phyloP scores from a whole-genome alignment of 352 stramenopile genomes.

The Thraustotheca clavata region DNA sequence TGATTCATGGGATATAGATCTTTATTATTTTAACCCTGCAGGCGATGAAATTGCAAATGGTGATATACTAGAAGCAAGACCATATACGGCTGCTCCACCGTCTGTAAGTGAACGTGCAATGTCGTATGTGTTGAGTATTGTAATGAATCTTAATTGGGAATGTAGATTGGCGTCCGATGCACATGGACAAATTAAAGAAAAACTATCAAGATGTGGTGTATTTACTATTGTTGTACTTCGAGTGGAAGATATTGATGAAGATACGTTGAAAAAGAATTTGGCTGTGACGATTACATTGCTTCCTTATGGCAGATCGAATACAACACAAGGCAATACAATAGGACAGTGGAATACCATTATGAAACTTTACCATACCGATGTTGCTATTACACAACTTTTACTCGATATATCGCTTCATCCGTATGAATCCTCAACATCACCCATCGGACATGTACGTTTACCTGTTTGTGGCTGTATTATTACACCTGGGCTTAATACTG shows the following conservation, averaged over 20 bases:
- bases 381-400: not conserved
- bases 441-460: not conserved
- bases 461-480: slow-evolving; percentile 16
- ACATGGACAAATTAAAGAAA: slow-evolving; percentile 7
- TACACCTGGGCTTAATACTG: slow-evolving; percentile 8
- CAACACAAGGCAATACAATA: not conserved
- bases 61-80: slow-evolving; percentile 24
- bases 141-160: not conserved
- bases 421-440: not conserved
- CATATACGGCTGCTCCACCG: slow-evolving; percentile 20
- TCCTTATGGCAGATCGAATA: slow-evolving; percentile 8
- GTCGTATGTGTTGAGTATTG: slow-evolving; percentile 2
- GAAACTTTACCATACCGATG: slow-evolving; percentile 23
- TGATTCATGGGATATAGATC: slow-evolving; percentile 18
- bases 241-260: slow-evolving; percentile 4
- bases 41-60: slow-evolving; percentile 20
- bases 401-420: slow-evolving; percentile 10
- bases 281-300: slow-evolving; percentile 15
- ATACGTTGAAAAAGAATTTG: not conserved
- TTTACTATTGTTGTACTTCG: slow-evolving; percentile 18
- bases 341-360: slow-evolving; percentile 16
- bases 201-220: slow-evolving; percentile 18
- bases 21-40: slow-evolving; percentile 21
- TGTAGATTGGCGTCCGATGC: slow-evolving; percentile 8
- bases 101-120: slow-evolving; percentile 16